These are phyloP conservation scores for Musa schizocarpa DNA, from an alignment of 176 grass and related monocot species.

Conservation along the genomic window DNA sequence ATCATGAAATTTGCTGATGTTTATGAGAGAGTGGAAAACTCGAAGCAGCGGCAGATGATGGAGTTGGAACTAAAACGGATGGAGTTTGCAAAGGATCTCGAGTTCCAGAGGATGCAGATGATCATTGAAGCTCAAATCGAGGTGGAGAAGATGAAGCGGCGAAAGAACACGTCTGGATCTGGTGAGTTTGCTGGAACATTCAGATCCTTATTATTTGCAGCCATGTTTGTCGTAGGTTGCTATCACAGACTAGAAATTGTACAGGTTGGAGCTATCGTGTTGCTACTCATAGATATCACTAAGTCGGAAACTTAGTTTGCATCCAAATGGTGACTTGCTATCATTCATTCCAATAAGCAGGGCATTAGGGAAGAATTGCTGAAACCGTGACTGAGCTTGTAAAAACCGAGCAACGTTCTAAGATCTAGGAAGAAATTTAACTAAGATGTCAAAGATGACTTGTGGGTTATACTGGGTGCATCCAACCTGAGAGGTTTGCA, in stretches of 20 bases:
- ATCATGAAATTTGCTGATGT: constrained; percentile 71
- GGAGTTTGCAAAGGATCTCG: constrained; percentile 66
- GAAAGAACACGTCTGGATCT: constrained; percentile 16
- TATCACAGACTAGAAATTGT: background rate
- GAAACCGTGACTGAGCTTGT: too few relatives aligned
- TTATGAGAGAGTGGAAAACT: constrained; percentile 71
- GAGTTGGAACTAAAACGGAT: constrained; percentile 75
- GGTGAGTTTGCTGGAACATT: background rate
- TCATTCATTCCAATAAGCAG: background rate
- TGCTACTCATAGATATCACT: background rate
- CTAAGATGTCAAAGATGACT: too few relatives aligned
- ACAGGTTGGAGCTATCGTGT: background rate
- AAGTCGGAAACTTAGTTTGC: background rate
- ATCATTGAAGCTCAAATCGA: constrained; percentile 66
- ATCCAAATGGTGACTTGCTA: background rate
- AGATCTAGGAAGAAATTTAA: too few relatives aligned
- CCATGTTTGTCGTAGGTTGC: background rate
- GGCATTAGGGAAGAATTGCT: too few relatives aligned
- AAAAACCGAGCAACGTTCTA: too few relatives aligned
- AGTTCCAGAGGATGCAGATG: constrained; percentile 81
- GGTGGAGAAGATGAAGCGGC: constrained; percentile 46
- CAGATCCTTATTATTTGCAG: background rate
- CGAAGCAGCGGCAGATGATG: constrained; percentile 61
- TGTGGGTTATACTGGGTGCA: too few relatives aligned
- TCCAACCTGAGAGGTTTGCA: too few relatives aligned